Conservation (phyloP, 2,329 filamentous ascomycete genomes). For the Epichloe gansuensis region DNA sequence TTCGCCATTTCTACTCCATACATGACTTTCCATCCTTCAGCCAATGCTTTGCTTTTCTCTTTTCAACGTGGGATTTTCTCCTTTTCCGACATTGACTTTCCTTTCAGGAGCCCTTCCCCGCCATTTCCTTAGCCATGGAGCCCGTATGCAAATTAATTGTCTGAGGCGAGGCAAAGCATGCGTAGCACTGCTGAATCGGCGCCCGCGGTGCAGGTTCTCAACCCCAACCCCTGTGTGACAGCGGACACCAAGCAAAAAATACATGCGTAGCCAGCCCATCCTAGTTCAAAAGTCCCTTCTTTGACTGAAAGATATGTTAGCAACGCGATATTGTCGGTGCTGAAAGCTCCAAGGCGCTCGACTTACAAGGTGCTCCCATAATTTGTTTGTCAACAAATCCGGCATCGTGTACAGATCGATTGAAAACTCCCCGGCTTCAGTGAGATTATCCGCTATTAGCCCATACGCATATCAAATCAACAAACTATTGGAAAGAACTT, state of each 20-base stretch:
- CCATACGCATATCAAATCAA: conserved; percentile 18
- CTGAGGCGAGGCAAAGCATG: not conserved
- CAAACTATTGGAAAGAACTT: conserved; percentile 5
- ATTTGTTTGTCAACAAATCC: conserved; percentile 75
- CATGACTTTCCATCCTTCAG: not conserved
- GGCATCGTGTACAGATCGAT: conserved; percentile 97
- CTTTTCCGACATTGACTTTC: too few species aligned
- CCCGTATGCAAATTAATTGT: not conserved
- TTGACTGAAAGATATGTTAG: conserved; percentile 16
- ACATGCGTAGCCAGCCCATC: not conserved
- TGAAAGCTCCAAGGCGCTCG: not conserved
- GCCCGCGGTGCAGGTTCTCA: not conserved
- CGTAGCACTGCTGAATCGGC: not conserved
- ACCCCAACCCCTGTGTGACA: not conserved
- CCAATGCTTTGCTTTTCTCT: not conserved
- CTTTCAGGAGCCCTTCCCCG: too few species aligned
- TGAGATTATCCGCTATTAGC: conserved; percentile 25
- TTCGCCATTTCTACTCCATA: conserved; percentile 2
- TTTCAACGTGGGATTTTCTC: not conserved
- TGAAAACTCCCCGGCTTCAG: conserved; percentile 81
- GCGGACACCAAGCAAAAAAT: not conserved
- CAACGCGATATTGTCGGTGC: not conserved
- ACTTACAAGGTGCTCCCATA: conserved; percentile 73
- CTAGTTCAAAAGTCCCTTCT: conserved; percentile 26
- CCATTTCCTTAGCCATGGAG: not conserved